A percentile compares a stretch with the other conserved stretches of the same genome.
Evolutionary conservation across 129 eudicot species (phyloP).

Genomic region (Helianthus tuberosus): DNA sequence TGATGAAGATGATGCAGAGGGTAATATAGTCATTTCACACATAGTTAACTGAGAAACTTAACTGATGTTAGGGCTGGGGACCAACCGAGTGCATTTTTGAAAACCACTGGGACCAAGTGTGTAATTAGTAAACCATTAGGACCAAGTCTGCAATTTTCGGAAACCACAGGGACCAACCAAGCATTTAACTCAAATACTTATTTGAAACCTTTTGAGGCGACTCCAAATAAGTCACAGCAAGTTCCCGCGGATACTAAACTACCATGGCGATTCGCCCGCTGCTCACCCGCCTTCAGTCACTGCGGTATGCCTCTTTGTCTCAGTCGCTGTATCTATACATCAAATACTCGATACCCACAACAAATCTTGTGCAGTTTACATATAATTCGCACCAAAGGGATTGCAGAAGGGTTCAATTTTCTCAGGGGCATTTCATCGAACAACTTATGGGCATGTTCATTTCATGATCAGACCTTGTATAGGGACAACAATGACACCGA

Average conservation of each 20-base stretch:
- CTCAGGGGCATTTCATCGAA: slow-evolving; percentile 43
- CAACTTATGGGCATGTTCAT: slow-evolving; percentile 20
- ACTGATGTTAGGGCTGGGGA: too few relatives aligned
- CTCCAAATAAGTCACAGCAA: too few relatives aligned
- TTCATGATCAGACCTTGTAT: background rate
- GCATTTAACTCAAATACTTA: too few relatives aligned
- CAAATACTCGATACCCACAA: slow-evolving; percentile 11
- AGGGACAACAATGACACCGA: slow-evolving; percentile 19
- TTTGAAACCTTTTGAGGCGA: too few relatives aligned
- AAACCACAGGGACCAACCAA: too few relatives aligned
- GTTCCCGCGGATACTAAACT: background rate
- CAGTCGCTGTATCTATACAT: background rate
- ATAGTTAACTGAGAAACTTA: too few relatives aligned
- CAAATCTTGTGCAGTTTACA: slow-evolving; percentile 18
- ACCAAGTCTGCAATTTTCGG: too few relatives aligned
- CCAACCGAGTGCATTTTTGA: too few relatives aligned
- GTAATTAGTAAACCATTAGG: too few relatives aligned
- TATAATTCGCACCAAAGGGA: slow-evolving; percentile 3
- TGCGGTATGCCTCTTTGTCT: slow-evolving; percentile 26
- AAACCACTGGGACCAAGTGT: too few relatives aligned
- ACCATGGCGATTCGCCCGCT: slow-evolving; percentile 42
- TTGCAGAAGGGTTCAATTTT: slow-evolving; percentile 1
- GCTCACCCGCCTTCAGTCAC: slow-evolving; percentile 14
- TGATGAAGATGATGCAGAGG: too few relatives aligned
- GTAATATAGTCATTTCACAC: too few relatives aligned